Conservation (phyloP, 208 protist species). For the Leishmania amazonensis region DNA sequence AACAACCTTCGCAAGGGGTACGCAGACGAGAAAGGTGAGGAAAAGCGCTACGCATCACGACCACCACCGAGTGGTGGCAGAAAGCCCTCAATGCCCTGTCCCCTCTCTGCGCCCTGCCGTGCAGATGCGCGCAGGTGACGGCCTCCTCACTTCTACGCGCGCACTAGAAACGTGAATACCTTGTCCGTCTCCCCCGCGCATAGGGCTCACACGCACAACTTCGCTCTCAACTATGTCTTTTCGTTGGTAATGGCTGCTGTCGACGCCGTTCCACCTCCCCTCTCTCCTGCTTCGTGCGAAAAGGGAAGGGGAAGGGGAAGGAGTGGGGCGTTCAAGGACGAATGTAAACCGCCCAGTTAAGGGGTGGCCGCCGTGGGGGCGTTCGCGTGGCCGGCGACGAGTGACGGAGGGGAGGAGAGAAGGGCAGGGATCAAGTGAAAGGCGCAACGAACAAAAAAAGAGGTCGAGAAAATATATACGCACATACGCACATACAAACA, state of each 20-base stretch:
- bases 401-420: neutral
- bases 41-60: neutral
- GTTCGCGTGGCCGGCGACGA: neutral
- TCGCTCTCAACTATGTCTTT: neutral
- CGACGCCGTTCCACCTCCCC: neutral
- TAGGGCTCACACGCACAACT: neutral
- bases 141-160: neutral
- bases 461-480: neutral
- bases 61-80: neutral
- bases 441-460: neutral
- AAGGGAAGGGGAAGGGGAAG: neutral
- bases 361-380: neutral
- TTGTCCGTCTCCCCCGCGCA: neutral
- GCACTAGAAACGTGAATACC: neutral
- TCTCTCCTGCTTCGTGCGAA: neutral
- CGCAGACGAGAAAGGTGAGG: neutral
- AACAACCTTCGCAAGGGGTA: neutral
- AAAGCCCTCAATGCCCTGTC: too few species aligned
- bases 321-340: neutral
- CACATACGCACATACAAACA: neutral
- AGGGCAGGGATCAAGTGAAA: slow-evolving; percentile 1
- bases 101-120: neutral
- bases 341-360: neutral
- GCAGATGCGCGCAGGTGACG: neutral
- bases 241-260: neutral